phyloP scores from a whole-genome alignment of 2,329 filamentous ascomycete species.

The Calonectria naviculata region DNA sequence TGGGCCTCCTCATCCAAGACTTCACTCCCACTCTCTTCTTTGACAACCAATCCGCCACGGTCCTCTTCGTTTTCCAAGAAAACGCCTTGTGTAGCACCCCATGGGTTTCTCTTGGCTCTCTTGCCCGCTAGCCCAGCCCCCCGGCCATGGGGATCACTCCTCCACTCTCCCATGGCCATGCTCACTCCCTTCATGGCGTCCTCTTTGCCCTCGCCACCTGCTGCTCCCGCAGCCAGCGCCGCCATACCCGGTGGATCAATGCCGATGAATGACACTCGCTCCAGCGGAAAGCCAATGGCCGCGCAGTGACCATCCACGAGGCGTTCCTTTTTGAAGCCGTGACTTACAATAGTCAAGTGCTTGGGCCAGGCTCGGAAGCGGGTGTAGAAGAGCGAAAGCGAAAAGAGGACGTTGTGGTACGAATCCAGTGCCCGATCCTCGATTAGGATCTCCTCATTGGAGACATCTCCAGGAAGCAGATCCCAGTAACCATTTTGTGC shows the following conservation, averaged over 20 bases:
- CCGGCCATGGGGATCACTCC: constrained; percentile 62
- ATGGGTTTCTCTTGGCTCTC: constrained; percentile 61
- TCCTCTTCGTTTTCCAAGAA: constrained; percentile 52
- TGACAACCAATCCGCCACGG: constrained; percentile 52
- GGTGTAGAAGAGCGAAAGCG: constrained; percentile 64
- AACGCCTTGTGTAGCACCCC: constrained; percentile 56
- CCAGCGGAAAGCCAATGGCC: constrained; percentile 66
- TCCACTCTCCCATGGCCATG: constrained; percentile 61
- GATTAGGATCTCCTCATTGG: constrained; percentile 54
- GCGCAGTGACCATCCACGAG: constrained; percentile 73
- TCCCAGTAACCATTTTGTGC: constrained; percentile 58
- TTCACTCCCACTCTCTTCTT: constrained; percentile 48
- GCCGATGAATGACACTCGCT: constrained; percentile 65
- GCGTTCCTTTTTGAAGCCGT: constrained; percentile 74
- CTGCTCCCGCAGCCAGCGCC: constrained; percentile 30
- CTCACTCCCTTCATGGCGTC: constrained; percentile 55
- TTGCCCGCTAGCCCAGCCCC: constrained; percentile 59
- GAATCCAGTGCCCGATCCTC: constrained; percentile 86
- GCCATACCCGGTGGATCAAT: constrained; percentile 70
- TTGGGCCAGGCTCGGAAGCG: constrained; percentile 62
- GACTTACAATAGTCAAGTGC: constrained; percentile 72
- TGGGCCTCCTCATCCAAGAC: constrained; percentile 50
- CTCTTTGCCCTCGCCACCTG: constrained; percentile 45
- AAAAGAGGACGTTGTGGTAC: constrained; percentile 86
- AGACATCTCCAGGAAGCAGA: constrained; percentile 40